Evolutionary conservation across 75 land plant species (phyloP), one percentile per base, ranked within the genome.

Genomic region (Selaginella tamariscina): DNA sequence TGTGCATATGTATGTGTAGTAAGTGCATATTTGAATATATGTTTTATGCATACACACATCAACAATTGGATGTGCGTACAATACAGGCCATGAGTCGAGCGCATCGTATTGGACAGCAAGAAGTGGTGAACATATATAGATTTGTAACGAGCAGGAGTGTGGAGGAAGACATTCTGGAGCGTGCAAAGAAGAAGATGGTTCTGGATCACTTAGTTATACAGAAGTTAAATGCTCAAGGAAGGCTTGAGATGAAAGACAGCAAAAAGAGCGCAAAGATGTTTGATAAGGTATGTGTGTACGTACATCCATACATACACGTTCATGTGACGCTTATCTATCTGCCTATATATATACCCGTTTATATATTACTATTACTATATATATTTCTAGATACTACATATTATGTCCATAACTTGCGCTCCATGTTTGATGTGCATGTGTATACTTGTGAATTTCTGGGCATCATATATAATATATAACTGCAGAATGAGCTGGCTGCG

Each of bases 161-260:
- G 21, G 99, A 95, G 79, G 99, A 95, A 70, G 92, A 95, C 59
- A 95, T 95, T 54, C 66, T 95, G 71, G 97, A 95, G 74, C 88
- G 99, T 30, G 99, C 99, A n/a, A 95, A 95, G 72, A 84, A 91
- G 64, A 95, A 95, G 64, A 95, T 95, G 99, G 99, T 95, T 74
- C 82, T 95, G 71, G 99, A 95, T 66, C 99, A 95, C 71, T 71
- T 95, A 72, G 99, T 95, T 55, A 95, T 95, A 73, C 99, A 95
- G 57, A 95, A 95, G 75, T 77, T 95, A 18, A 95, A 95, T 81
- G 92, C 91, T 55, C 89, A 95, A 77, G 99, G 99, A 11, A 83
- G 90, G 68, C 72, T 95, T 33, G 99, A 95, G 68, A 95, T 87
- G 75, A 91, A 91, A 73, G 99, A 95, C 74, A 29, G 91, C 1